Evolutionary conservation across 2,329 filamentous ascomycete genomes (phyloP).

Genomic region (Leptosphaerulina australis): DNA sequence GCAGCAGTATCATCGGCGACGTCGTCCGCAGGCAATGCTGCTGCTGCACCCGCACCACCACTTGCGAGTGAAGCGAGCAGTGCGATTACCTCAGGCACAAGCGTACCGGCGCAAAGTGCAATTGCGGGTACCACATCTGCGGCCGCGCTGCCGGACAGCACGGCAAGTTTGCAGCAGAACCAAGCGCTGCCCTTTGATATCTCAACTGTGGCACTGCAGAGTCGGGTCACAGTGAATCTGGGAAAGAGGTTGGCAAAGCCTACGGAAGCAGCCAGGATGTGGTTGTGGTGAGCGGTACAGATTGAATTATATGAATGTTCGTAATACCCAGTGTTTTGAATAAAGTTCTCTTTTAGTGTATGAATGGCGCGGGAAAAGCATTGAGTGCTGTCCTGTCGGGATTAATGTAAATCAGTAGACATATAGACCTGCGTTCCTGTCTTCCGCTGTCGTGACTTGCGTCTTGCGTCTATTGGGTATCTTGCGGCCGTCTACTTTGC

Average conservation of each 20-base stretch:
- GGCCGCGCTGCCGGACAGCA: slow-evolving; percentile 15
- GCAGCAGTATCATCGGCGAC: not conserved
- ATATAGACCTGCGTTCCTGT: not conserved
- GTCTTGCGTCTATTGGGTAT: slow-evolving; percentile 22
- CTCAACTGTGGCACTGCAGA: slow-evolving; percentile 42
- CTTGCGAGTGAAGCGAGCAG: slow-evolving; percentile 3
- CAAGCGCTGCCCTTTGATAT: slow-evolving; percentile 43
- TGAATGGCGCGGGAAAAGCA: not conserved
- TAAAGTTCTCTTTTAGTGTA: no score
- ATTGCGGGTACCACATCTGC: slow-evolving; percentile 24
- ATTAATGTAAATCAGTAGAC: slow-evolving; percentile 5
- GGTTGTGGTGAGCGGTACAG: slow-evolving; percentile 13
- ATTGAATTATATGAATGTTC: not conserved
- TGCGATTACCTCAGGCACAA: slow-evolving; percentile 1
- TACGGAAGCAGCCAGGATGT: slow-evolving; percentile 25
- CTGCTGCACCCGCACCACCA: slow-evolving; percentile 6
- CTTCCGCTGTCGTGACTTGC: not conserved
- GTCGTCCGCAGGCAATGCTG: slow-evolving; percentile 1
- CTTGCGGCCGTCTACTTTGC: slow-evolving; percentile 1
- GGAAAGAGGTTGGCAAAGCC: slow-evolving; percentile 32
- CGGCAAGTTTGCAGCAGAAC: slow-evolving; percentile 25
- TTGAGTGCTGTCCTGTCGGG: slow-evolving; percentile 5
- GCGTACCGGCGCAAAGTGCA: slow-evolving; percentile 32
- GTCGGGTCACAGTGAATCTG: slow-evolving; percentile 44
- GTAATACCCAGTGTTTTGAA: slow-evolving; percentile 10